A percentile compares a stretch with the other conserved stretches of the same genome.
phyloP scores from a whole-genome alignment of 352 stramenopile species.

The Salisapilia sapeloensis region DNA sequence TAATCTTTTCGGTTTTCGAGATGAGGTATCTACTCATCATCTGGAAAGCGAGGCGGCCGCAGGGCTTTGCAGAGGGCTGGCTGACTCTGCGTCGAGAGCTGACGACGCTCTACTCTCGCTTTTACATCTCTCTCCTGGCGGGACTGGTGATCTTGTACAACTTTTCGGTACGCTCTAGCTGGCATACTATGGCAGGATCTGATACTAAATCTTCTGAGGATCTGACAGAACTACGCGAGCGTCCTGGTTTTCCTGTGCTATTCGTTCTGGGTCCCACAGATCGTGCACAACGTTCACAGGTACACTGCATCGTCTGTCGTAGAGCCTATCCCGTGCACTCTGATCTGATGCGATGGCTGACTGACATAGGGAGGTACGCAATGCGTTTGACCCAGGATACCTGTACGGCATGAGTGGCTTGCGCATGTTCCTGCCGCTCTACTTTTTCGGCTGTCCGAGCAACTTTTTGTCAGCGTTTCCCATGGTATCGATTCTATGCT shows the following conservation, averaged over 20 bases:
- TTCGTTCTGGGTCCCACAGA: constrained; percentile 98
- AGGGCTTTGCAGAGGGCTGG: constrained; percentile 78
- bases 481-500: constrained; percentile 23
- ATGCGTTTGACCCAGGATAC: constrained; percentile 89
- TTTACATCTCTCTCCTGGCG: constrained; percentile 88
- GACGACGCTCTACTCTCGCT: constrained; percentile 89
- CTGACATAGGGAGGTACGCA: constrained; percentile 68
- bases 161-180: constrained; percentile 36
- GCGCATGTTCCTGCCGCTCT: constrained; percentile 89
- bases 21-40: constrained; percentile 98
- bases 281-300: constrained; percentile 90
- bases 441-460: constrained; percentile 87
- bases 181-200: too few species aligned
- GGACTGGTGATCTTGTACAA: constrained; percentile 87
- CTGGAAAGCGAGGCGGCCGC: constrained; percentile 83
- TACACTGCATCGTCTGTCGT: too few species aligned
- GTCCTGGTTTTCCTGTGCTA: constrained; percentile 90
- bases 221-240: constrained; percentile 54
- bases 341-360: neutral
- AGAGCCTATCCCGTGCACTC: neutral
- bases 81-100: constrained; percentile 84
- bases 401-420: constrained; percentile 90
- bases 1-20: constrained; percentile 98
- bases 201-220: constrained; percentile 13
- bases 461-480: constrained; percentile 87